Evolutionary conservation across 1,284 basidiomycete genomes (phyloP), one percentile per base, ranked within the genome.

Genomic region (Cutaneotrichosporon sp.): DNA sequence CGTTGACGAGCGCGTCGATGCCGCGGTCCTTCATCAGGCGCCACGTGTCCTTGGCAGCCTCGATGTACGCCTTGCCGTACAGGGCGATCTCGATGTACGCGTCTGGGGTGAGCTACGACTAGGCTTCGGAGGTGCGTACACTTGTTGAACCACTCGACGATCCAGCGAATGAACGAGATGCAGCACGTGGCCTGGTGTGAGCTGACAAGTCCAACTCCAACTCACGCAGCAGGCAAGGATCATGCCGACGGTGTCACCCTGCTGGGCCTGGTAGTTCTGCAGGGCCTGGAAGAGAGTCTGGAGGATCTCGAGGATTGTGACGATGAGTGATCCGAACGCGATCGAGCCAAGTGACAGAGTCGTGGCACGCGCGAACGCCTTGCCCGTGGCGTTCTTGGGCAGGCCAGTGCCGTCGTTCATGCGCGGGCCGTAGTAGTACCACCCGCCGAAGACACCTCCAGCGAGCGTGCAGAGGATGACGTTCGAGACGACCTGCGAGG

Each of bases 31-130:
- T 87, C 81, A 95, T 87, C 58, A 94, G 75, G n/a, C 84, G 83
- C 91, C 91, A 95, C 0, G 92, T 92, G 74, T 93, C 91, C 78
- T 90, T 92, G 4, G 92, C 91, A n/a, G 92, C 92, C 18, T 82
- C 74, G 57, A 92, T 84, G 72, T 95, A 95, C 1, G 87, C 81
- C 79, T 95, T 95, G 25, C 92, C 92, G 75, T 93, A 95, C 3
- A 95, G 81, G 0, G 90, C 89, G 63, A 91, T 91, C 72, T 92
- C 89, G 69, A 94, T 59, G 38, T 63, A 67, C 13, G 73, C 83
- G 72, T 75, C 72, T 74, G 51, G 8, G 36, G 18, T 31, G 14
- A 42, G 43, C 18, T n/a, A 10, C n/a, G n/a, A n/a, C n/a, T n/a
- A 20, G 16, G 34, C 16, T 7, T 16, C 38, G 38, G 38, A 3